A percentile compares a stretch with the other conserved stretches of the same genome.
Conservation (phyloP, 148 eudicot species). For the Persicaria tinctoria region DNA sequence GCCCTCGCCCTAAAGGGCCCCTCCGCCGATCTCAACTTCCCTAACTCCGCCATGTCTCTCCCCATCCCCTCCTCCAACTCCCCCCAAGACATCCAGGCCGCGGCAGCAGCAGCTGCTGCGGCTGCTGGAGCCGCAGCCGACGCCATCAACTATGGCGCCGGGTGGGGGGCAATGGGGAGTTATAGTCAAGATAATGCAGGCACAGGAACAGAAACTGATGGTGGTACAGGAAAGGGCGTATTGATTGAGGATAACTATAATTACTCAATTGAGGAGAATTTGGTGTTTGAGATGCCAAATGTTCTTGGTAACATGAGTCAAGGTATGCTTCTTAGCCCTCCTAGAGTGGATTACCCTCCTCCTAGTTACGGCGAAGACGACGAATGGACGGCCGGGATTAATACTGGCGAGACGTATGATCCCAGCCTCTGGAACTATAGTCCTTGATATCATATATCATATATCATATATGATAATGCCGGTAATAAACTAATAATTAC, state of each 20-base stretch:
- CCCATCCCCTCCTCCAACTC: constrained; percentile 18
- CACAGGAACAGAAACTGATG: not conserved
- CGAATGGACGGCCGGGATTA: constrained; percentile 35
- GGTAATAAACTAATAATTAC: not conserved
- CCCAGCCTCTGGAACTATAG: constrained; percentile 14
- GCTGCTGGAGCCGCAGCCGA: constrained; percentile 64
- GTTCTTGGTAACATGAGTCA: constrained; percentile 61
- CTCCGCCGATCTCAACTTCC: constrained; percentile 54
- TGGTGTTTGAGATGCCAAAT: constrained; percentile 78
- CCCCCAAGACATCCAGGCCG: constrained; percentile 16
- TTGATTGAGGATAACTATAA: not conserved
- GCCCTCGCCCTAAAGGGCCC: constrained; percentile 56
- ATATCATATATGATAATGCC: not conserved
- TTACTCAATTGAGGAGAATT: constrained; percentile 51
- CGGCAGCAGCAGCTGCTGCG: constrained; percentile 48
- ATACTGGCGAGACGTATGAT: constrained; percentile 12
- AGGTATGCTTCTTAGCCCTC: constrained; percentile 81
- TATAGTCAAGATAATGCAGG: not conserved
- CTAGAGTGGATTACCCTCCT: constrained; percentile 24
- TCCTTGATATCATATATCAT: not conserved
- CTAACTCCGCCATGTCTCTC: constrained; percentile 19
- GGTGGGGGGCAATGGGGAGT: constrained; percentile 22
- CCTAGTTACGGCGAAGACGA: constrained; percentile 19
- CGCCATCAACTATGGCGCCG: constrained; percentile 18
- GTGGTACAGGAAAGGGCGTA: not conserved